Percentiles rank a stretch among this genome's conserved stretches.
These are phyloP conservation scores for Coccinonectria pachysandricola DNA, from an alignment of 2,329 filamentous ascomycete genomes.

Conservation along the genomic window DNA sequence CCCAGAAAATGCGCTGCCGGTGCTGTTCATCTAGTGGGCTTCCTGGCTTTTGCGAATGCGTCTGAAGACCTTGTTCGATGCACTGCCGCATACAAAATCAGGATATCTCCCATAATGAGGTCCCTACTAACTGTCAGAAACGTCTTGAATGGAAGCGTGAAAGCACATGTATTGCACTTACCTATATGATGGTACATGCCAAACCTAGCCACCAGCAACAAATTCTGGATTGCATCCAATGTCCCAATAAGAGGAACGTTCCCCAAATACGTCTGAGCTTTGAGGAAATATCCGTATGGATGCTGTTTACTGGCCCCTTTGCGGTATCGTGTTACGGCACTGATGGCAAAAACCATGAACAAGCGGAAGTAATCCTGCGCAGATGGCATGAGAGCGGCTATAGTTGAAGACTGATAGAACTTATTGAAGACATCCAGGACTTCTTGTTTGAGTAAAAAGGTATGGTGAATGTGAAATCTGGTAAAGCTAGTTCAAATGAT, in stretches of 20 bases:
- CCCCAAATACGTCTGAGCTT: slow-evolving; percentile 3
- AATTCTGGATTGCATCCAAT: slow-evolving; percentile 9
- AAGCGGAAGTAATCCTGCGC: slow-evolving; percentile 6
- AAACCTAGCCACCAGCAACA: slow-evolving; percentile 10
- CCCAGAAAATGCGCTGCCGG: slow-evolving; percentile 11
- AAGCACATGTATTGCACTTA: background rate
- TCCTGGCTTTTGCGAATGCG: background rate
- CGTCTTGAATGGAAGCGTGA: too few species aligned
- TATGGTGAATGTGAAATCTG: slow-evolving; percentile 1
- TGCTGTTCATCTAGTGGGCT: slow-evolving; percentile 8
- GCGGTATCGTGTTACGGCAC: slow-evolving; percentile 4
- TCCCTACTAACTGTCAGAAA: slow-evolving; percentile 5
- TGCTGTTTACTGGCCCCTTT: slow-evolving; percentile 5
- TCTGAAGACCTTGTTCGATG: slow-evolving; percentile 10
- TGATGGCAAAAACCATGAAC: slow-evolving; percentile 11
- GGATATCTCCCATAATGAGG: slow-evolving; percentile 11
- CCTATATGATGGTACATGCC: slow-evolving; percentile 14
- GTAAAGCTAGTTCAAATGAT: background rate
- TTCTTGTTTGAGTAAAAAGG: slow-evolving; percentile 1
- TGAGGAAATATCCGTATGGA: slow-evolving; percentile 10
- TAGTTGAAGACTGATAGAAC: background rate
- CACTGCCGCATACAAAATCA: slow-evolving; percentile 10
- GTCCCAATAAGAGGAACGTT: slow-evolving; percentile 4
- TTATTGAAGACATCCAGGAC: background rate
- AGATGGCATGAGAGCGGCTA: background rate